A percentile compares a stretch with the other conserved stretches of the same genome.
Evolutionary conservation across 768 basidiomycete species (phyloP).

Genomic region (Agaricus blazei): DNA sequence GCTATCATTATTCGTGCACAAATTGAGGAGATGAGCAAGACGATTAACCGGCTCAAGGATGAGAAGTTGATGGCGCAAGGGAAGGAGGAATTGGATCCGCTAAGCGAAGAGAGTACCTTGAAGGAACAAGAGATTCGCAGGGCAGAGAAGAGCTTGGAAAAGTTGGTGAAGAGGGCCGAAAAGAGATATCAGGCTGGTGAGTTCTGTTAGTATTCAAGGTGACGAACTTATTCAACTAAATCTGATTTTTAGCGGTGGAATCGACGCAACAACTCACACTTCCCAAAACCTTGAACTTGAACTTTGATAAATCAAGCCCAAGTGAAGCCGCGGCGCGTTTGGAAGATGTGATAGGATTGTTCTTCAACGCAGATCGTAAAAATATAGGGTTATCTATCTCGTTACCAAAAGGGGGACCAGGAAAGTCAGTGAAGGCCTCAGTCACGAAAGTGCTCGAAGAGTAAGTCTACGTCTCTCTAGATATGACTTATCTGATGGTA

Average conservation of each 20-base stretch:
- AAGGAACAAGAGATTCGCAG: constrained; percentile 5
- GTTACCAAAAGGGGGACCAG: background rate
- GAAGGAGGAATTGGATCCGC: constrained; percentile 11
- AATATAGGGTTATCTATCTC: constrained; percentile 13
- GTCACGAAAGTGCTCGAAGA: constrained; percentile 5
- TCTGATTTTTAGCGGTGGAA: background rate
- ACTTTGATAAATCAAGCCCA: background rate
- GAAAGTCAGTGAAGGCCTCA: constrained; percentile 12
- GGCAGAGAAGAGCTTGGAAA: constrained; percentile 7
- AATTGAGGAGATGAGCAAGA: constrained; percentile 10
- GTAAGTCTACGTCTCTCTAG: constrained; percentile 2
- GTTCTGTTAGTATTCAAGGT: background rate
- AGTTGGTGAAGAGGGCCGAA: constrained; percentile 6
- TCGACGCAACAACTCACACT: background rate
- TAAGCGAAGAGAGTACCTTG: background rate
- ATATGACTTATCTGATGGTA: background rate
- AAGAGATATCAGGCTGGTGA: constrained; percentile 7
- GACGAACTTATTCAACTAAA: background rate
- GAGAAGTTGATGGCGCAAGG: constrained; percentile 16
- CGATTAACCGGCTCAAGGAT: constrained; percentile 13
- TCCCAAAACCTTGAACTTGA: background rate
- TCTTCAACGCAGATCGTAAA: constrained; percentile 9
- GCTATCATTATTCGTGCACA: constrained; percentile 12
- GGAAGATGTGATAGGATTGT: constrained; percentile 10
- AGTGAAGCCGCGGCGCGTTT: background rate